phyloP scores from a whole-genome alignment of 352 stramenopile genomes.

The Phytophthora pistaciae region DNA sequence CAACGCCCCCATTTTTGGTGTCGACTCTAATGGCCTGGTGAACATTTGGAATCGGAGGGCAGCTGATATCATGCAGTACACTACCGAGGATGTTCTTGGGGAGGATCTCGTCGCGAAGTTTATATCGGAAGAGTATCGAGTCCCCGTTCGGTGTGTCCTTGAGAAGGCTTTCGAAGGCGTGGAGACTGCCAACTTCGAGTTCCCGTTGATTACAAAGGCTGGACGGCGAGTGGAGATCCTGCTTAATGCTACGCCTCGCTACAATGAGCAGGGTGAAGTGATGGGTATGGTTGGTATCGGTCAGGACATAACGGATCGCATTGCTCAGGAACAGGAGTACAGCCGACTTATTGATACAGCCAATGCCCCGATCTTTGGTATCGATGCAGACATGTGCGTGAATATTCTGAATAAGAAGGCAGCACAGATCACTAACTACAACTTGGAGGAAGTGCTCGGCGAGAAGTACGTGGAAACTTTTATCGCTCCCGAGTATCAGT shows the following conservation, averaged over 20 bases:
- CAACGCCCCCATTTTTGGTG: slow-evolving; percentile 87
- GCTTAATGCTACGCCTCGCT: slow-evolving; percentile 78
- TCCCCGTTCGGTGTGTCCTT: slow-evolving; percentile 53
- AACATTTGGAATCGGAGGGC: slow-evolving; percentile 88
- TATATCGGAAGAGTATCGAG: slow-evolving; percentile 67
- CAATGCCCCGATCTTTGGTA: slow-evolving; percentile 68
- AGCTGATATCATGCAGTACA: slow-evolving; percentile 81
- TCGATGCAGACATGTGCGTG: slow-evolving; percentile 55
- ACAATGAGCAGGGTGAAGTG: slow-evolving; percentile 71
- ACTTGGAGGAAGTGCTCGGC: slow-evolving; percentile 76
- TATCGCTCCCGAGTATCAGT: slow-evolving; percentile 77
- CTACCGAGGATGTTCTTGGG: slow-evolving; percentile 65
- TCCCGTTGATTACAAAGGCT: slow-evolving; percentile 62
- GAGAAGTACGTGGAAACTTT: slow-evolving; percentile 85
- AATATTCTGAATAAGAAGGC: slow-evolving; percentile 83
- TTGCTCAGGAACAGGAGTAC: slow-evolving; percentile 69
- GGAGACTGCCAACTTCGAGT: slow-evolving; percentile 69
- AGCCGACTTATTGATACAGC: slow-evolving; percentile 61
- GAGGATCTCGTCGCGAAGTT: slow-evolving; percentile 78
- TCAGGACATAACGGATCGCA: slow-evolving; percentile 72
- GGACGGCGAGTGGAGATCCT: slow-evolving; percentile 65
- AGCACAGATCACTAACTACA: slow-evolving; percentile 75
- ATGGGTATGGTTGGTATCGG: slow-evolving; percentile 85
- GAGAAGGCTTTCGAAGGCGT: slow-evolving; percentile 54
- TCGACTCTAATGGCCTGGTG: slow-evolving; percentile 61